Base-by-base conservation (phyloP, 73 alveolate genomes). In the Paramecium primaurelia region DNA sequence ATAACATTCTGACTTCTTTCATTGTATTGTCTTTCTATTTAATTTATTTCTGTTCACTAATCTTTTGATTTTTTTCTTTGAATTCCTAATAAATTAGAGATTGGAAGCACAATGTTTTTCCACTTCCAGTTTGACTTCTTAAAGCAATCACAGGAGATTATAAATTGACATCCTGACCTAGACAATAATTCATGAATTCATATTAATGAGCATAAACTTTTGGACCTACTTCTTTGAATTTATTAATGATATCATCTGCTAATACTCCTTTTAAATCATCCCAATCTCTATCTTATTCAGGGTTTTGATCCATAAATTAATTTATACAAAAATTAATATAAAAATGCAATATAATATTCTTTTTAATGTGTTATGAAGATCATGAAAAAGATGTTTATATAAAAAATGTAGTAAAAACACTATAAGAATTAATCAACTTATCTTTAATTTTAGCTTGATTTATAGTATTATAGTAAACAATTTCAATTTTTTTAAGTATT, bases 111-210 rank as follows among this genome's bases (percentile, higher is more conserved):
- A 80, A 26, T 6, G 91, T 80, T n/a, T 80, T 80, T 45, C 91
- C 91, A 22, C 77, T 42, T 25, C 91, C 91, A 14, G 91, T 80
- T 49, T 45, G 16, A 80, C 91, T 80, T 49, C 91, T n/a, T 11
- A 80, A 20, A 12, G 64, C 91, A 45, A 80, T 16, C 2, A 80
- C 49, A 4, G 91, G 91, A 45, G 36, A 22, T 42, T 42, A 45
- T 45, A 20, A 8, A 20, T 73, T 73, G 40, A 73, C 20, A 3
- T 73, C 59, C 38, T 73, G 37, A 16, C 87, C 87, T 18, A 73
- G 37, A 36, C 91, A 80, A 25, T 80, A 80, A 26, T 80, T 80
- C 9, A 80, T 80, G 75, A 80, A 80, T 80, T 80, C 91, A 80
- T 45, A 80, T 80, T 80, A 11, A 80, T 80, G 91, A 44, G 77